phyloP scores from a whole-genome alignment of 805 yeast species.

The Naumovozyma castellii region DNA sequence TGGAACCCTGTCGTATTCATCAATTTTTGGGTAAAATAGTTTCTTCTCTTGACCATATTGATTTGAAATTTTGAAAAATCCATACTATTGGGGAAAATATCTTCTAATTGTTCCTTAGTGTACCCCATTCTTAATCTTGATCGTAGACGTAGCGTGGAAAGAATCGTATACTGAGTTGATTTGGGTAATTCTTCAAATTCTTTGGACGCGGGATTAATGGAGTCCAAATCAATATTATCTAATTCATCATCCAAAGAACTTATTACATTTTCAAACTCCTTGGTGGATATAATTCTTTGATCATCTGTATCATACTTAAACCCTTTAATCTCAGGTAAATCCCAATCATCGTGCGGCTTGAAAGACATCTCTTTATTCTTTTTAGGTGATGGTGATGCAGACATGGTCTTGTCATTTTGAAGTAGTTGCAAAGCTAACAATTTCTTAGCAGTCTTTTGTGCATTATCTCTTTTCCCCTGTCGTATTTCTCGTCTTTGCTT shows the following conservation, averaged over 20 bases:
- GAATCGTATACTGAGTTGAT: slow-evolving; percentile 77
- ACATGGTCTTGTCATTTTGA: slow-evolving; percentile 16
- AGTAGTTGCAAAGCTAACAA: slow-evolving; percentile 75
- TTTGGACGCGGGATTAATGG: slow-evolving; percentile 73
- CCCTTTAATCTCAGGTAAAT: slow-evolving; percentile 61
- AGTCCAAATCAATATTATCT: slow-evolving; percentile 58
- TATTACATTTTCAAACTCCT: slow-evolving; percentile 53
- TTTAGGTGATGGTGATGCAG: background rate
- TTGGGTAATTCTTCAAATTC: slow-evolving; percentile 72
- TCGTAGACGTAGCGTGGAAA: slow-evolving; percentile 71
- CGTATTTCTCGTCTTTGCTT: slow-evolving; percentile 61
- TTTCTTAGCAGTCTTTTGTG: slow-evolving; percentile 67
- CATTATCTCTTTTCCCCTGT: slow-evolving; percentile 62
- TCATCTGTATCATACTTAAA: slow-evolving; percentile 50
- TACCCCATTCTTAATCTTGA: slow-evolving; percentile 94
- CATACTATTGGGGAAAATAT: slow-evolving; percentile 72
- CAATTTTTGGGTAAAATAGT: slow-evolving; percentile 77
- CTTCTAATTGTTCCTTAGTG: slow-evolving; percentile 75
- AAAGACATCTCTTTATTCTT: slow-evolving; percentile 26
- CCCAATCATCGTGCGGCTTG: slow-evolving; percentile 66
- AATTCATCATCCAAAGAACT: slow-evolving; percentile 47
- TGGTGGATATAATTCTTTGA: slow-evolving; percentile 62
- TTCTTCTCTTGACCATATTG: slow-evolving; percentile 83
- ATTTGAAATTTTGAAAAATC: slow-evolving; percentile 92
- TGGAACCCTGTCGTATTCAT: slow-evolving; percentile 80